Percentiles rank a stretch among this genome's conserved stretches.
These are phyloP conservation scores for Phoma sp. DNA, from an alignment of 2,329 filamentous ascomycete genomes.

Conservation along the genomic window DNA sequence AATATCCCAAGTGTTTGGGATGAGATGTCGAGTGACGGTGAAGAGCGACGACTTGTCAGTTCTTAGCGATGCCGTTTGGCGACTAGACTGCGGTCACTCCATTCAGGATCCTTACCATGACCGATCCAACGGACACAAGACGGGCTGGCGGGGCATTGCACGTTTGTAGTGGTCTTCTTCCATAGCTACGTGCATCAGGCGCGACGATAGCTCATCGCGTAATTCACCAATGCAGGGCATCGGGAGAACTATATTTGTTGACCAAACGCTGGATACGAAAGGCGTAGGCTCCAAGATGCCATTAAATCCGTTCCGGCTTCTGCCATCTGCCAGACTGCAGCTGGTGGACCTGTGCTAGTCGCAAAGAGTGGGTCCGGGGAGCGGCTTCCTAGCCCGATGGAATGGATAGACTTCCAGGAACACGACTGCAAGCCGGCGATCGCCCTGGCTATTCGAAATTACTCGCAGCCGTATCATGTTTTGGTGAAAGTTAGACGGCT, in stretches of 20 bases:
- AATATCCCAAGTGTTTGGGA: constrained; percentile 5
- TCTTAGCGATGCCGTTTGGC: constrained; percentile 19
- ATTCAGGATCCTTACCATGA: constrained; percentile 17
- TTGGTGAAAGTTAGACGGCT: constrained; percentile 26
- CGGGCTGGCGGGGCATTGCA: constrained; percentile 15
- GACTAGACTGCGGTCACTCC: constrained; percentile 23
- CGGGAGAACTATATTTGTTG: no score
- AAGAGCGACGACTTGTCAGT: constrained; percentile 17
- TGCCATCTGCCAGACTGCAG: constrained; percentile 24
- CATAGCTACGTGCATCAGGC: background rate
- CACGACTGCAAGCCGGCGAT: constrained; percentile 40
- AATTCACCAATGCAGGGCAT: background rate
- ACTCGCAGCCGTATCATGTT: constrained; percentile 30
- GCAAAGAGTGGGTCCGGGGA: constrained; percentile 45
- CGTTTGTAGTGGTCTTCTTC: constrained; percentile 2
- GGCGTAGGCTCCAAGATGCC: background rate
- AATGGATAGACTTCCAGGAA: constrained; percentile 45
- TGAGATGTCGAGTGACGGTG: constrained; percentile 22
- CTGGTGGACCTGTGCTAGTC: constrained; percentile 26
- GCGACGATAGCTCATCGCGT: background rate
- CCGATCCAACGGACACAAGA: constrained; percentile 20
- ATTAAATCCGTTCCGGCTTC: background rate
- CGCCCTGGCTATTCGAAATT: constrained; percentile 36
- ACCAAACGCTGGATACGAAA: background rate
- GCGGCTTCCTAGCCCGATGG: constrained; percentile 41